These are phyloP conservation scores for Clitopilus hobsonii DNA, from an alignment of 768 basidiomycete species.

Conservation along the genomic window DNA sequence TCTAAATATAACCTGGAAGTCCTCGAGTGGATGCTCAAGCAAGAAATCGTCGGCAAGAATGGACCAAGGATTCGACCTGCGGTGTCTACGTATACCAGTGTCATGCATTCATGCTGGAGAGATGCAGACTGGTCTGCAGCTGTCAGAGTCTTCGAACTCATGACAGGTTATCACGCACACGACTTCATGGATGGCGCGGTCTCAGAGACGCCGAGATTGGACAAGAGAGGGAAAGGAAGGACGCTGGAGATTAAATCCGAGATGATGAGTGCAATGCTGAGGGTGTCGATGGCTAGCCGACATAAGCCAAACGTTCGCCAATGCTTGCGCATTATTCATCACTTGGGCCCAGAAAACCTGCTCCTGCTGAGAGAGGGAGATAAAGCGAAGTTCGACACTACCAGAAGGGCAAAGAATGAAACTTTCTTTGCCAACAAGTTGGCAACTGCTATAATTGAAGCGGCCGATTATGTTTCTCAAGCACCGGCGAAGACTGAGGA, in stretches of 20 bases:
- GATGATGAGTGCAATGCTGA: conserved; percentile 51
- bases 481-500: conserved; percentile 13
- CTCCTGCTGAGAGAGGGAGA: conserved; percentile 23
- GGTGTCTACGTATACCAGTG: conserved; percentile 54
- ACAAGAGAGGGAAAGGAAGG: conserved; percentile 37
- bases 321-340: conserved; percentile 51
- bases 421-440: conserved; percentile 45
- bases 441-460: conserved; percentile 36
- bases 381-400: conserved; percentile 19
- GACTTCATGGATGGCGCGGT: conserved; percentile 50
- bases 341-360: conserved; percentile 33
- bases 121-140: conserved; percentile 59
- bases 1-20: conserved; percentile 50
- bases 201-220: conserved; percentile 28
- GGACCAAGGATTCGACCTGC: conserved; percentile 43
- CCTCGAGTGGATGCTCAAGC: conserved; percentile 67
- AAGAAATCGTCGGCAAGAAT: conserved; percentile 40
- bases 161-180: conserved; percentile 61
- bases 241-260: conserved; percentile 46
- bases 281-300: conserved; percentile 50
- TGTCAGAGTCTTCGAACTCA: conserved; percentile 56
- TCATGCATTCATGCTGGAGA: conserved; percentile 61
- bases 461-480: conserved; percentile 29
- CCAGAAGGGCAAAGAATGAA: conserved; percentile 26
- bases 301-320: conserved; percentile 52